Evolutionary conservation across 306 rosid genomes (phyloP), one percentile per base, ranked within the genome.

Genomic region (Parietaria judaica): DNA sequence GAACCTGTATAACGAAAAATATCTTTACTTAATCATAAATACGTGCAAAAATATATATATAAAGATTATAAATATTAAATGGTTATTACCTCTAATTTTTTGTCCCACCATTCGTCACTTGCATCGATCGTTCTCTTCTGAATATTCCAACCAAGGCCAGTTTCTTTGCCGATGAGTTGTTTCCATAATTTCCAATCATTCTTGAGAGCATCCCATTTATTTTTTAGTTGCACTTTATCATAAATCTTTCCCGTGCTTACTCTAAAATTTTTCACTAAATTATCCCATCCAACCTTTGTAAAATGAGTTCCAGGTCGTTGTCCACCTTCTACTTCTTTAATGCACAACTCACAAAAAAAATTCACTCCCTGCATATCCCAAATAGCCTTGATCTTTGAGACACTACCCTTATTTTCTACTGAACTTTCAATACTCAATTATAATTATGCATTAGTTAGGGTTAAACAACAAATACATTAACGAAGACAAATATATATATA

Each of bases 121-220:
- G 76, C 48, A 51, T 58, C 71, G 7, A 72, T 6, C 11, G 51
- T 58, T 7, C 10, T 53, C 7, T 44, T 16, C 4, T 38, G 34
- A 0, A 1, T 2, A 17, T 59, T 16, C 51, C 46, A 44, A 11
- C 62, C 37, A 3, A 58, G 12, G 31, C 64, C 11, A 37, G 16
- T 58, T 47, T 66, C 47, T 8, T 72, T 72, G 0, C 46, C 49
- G 2, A 59, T 12, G 0, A 64, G 47, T 11, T 56, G 11, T 51
- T 56, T 50, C 70, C 70, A 64, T 15, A 58, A 17, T 6, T 57
- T 71, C 41, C 61, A 15, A 10, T 35, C 17, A 45, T 54, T 58
- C 41, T 58, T 64, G 0, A 65, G 11, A 8, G 7, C 3, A 50
- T 64, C 51, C 41, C 34, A 63, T 58, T 62, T 54, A 58, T 50